These are phyloP conservation scores for Termitomyces sp. DNA, from an alignment of 768 basidiomycete genomes.

Conservation along the genomic window DNA sequence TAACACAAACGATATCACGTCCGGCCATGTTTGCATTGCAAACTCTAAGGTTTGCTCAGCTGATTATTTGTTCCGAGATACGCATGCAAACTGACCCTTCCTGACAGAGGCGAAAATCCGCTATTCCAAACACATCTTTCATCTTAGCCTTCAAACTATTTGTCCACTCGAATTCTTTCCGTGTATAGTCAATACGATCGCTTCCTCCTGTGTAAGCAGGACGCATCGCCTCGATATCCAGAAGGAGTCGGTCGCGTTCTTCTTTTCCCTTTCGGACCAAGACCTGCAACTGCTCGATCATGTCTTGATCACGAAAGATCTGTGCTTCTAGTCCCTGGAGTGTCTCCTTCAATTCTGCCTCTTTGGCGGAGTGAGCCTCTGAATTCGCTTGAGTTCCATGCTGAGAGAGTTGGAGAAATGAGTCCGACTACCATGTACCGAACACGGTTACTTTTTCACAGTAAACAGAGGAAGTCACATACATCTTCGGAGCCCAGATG, in stretches of 20 bases:
- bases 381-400: background rate
- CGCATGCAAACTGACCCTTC: constrained; percentile 52
- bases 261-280: constrained; percentile 20
- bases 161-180: constrained; percentile 58
- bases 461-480: constrained; percentile 5
- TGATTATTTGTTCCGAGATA: background rate
- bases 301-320: constrained; percentile 23
- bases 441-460: background rate
- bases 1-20: constrained; percentile 80
- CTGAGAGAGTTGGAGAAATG: constrained; percentile 18
- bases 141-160: constrained; percentile 47
- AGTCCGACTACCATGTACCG: constrained; percentile 14
- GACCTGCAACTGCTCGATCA: constrained; percentile 23
- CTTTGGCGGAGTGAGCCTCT: background rate
- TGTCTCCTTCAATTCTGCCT: constrained; percentile 18
- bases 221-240: constrained; percentile 20
- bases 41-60: constrained; percentile 41
- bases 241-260: constrained; percentile 20
- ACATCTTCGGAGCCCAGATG: constrained; percentile 29
- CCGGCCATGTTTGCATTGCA: constrained; percentile 90
- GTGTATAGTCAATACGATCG: constrained; percentile 52
- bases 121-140: constrained; percentile 64
- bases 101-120: constrained; percentile 74
- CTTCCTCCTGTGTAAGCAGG: constrained; percentile 22
- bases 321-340: constrained; percentile 31